Conservation (phyloP, 202 grass and related monocot genomes). For the Bolboschoenoplectus hybrid region DNA sequence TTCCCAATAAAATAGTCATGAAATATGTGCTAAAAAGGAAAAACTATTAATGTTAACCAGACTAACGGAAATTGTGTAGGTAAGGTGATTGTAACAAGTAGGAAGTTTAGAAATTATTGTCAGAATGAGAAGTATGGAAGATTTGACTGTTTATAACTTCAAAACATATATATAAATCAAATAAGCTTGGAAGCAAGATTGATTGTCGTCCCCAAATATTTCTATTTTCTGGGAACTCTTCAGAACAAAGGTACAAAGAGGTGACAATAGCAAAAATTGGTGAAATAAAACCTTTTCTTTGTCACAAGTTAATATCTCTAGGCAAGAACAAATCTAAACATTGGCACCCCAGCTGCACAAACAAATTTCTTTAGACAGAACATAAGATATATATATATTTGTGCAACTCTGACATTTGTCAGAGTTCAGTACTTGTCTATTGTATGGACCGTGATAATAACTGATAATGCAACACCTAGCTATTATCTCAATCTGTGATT, state of each 20-base stretch:
- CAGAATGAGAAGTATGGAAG: no score
- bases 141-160: no score
- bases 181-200: neutral
- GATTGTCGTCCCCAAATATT: neutral
- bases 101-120: no score
- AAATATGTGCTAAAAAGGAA: neutral
- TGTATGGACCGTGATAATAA: neutral
- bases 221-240: neutral
- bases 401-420: slow-evolving; percentile 8
- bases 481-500: neutral
- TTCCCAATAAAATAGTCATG: neutral
- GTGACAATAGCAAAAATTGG: neutral
- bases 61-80: neutral
- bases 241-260: neutral
- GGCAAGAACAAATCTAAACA: neutral
- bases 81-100: neutral
- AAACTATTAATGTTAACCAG: neutral
- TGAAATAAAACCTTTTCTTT: neutral
- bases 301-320: neutral
- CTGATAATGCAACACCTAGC: neutral
- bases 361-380: neutral
- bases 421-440: neutral
- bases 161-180: neutral
- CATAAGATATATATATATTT: neutral
- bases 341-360: neutral